Conservation (phyloP, 139 green algal genomes). For the Tetraselmis striata region DNA sequence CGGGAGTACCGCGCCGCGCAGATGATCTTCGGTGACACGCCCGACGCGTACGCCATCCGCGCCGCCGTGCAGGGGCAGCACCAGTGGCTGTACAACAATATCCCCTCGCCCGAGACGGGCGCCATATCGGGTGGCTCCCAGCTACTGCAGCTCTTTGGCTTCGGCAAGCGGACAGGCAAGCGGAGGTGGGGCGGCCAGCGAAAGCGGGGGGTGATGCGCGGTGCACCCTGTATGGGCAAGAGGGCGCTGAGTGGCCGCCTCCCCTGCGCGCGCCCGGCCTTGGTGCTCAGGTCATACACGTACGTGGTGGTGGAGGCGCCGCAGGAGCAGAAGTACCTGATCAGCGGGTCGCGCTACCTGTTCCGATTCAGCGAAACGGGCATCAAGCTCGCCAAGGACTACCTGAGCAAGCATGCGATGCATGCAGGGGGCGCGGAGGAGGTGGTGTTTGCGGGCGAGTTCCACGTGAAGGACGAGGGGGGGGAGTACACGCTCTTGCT, state of each 20-base stretch:
- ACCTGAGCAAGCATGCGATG: conserved; percentile 34
- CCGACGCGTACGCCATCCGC: background rate
- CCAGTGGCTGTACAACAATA: background rate
- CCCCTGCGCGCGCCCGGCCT: background rate
- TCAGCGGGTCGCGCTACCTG: background rate
- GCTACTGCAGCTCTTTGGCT: background rate
- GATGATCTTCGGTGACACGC: background rate
- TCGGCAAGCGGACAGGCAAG: background rate
- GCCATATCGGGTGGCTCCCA: background rate
- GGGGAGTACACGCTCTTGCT: background rate
- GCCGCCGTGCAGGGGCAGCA: background rate
- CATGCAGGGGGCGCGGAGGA: conserved; percentile 23
- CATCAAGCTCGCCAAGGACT: conserved; percentile 16
- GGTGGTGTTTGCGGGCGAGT: conserved; percentile 31
- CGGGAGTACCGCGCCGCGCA: background rate
- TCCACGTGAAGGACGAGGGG: background rate
- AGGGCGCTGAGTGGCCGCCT: background rate
- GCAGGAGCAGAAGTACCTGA: too few species aligned
- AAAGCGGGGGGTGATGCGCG: background rate
- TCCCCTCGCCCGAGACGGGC: background rate
- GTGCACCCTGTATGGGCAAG: too few species aligned
- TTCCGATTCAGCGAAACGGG: conserved; percentile 33
- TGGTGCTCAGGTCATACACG: background rate
- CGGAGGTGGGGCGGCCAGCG: background rate
- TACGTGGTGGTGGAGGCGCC: background rate